phyloP scores from a whole-genome alignment of 2,329 filamentous ascomycete genomes.

The Penicillium psychrosexuale region DNA sequence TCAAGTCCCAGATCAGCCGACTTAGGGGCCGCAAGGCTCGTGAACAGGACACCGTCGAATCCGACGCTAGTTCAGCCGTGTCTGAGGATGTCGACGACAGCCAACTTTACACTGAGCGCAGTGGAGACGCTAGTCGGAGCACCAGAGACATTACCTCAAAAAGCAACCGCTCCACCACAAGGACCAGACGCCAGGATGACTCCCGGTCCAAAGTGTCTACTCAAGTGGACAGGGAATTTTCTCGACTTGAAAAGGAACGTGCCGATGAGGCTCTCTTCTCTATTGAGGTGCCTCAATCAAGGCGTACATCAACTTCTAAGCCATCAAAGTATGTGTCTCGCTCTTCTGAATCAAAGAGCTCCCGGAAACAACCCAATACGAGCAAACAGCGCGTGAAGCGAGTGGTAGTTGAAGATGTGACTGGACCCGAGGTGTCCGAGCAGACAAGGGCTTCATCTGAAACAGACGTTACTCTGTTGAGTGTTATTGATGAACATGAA shows the following conservation, averaged over 20 bases:
- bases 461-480: conserved; percentile 52
- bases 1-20: conserved; percentile 36
- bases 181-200: conserved; percentile 26
- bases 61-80: conserved; percentile 25
- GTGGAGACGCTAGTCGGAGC: conserved; percentile 27
- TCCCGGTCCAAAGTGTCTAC: conserved; percentile 31
- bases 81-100: conserved; percentile 30
- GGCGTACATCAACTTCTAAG: conserved; percentile 23
- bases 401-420: conserved; percentile 36
- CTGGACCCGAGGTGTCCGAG: conserved; percentile 32
- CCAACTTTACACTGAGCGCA: conserved; percentile 32
- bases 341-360: conserved; percentile 20
- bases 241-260: conserved; percentile 36
- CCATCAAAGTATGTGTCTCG: conserved; percentile 17
- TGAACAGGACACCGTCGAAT: conserved; percentile 29
- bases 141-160: conserved; percentile 31
- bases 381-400: conserved; percentile 42
- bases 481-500: conserved; percentile 51
- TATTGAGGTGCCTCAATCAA: conserved; percentile 29
- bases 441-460: conserved; percentile 28
- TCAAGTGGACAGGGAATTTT: conserved; percentile 38
- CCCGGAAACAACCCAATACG: conserved; percentile 36
- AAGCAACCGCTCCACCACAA: conserved; percentile 28
- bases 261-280: conserved; percentile 41
- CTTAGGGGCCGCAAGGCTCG: conserved; percentile 19